phyloP scores from a whole-genome alignment of 1,139 yeast species.

The Candida tetrigidarum region DNA sequence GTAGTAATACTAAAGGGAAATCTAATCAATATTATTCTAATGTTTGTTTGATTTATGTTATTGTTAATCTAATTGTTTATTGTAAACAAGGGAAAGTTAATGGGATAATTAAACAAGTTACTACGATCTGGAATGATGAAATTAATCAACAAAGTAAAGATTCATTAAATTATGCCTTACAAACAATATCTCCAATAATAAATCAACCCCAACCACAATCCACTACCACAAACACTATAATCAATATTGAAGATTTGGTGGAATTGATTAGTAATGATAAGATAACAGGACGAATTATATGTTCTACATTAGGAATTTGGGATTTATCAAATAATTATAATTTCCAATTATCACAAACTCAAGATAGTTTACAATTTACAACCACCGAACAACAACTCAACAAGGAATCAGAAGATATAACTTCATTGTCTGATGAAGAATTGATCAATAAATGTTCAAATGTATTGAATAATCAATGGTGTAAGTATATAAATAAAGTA shows the following conservation, averaged over 20 bases:
- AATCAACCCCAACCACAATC: constrained; percentile 4
- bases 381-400: not conserved
- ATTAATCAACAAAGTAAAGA: constrained; percentile 9
- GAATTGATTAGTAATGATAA: constrained; percentile 23
- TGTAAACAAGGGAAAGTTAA: constrained; percentile 7
- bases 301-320: constrained; percentile 39
- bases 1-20: constrained; percentile 10
- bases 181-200: constrained; percentile 21
- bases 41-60: constrained; percentile 23
- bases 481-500: constrained; percentile 25
- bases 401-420: not conserved
- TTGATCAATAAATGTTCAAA: constrained; percentile 12
- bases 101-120: constrained; percentile 10
- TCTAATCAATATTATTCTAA: constrained; percentile 24
- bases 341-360: constrained; percentile 18
- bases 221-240: constrained; percentile 3
- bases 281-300: constrained; percentile 32
- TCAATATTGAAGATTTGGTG: constrained; percentile 18
- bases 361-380: not conserved
- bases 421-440: constrained; percentile 10
- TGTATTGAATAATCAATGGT: constrained; percentile 21
- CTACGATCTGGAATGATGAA: constrained; percentile 12
- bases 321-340: constrained; percentile 28
- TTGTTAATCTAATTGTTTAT: constrained; percentile 20
- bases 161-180: constrained; percentile 19